phyloP scores from a whole-genome alignment of 2,329 filamentous ascomycete genomes.

The Emergomyces pasteurianus region DNA sequence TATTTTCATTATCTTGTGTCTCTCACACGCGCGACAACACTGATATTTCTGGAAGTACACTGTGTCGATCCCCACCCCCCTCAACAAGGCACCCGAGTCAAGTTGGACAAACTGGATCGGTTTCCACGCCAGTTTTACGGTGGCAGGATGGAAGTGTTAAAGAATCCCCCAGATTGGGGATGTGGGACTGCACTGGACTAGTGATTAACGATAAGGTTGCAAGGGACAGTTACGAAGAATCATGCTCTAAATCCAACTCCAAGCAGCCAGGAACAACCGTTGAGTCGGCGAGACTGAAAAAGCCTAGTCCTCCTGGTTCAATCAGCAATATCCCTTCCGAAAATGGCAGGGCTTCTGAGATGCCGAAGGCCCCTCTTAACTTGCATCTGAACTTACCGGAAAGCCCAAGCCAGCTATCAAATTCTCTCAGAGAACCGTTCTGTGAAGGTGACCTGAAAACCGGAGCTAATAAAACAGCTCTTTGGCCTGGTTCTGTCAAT shows the following conservation, averaged over 20 bases:
- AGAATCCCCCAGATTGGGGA: background rate
- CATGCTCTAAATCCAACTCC: background rate
- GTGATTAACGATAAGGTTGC: background rate
- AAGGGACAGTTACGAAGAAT: too few relatives aligned
- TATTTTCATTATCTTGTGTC: slow-evolving; percentile 3
- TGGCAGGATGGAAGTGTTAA: background rate
- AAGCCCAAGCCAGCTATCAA: background rate
- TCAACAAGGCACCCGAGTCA: background rate
- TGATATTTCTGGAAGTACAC: background rate
- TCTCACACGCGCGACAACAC: background rate
- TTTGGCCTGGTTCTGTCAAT: background rate
- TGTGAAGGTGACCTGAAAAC: background rate
- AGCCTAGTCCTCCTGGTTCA: background rate
- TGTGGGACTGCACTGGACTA: background rate
- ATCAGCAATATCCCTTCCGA: background rate
- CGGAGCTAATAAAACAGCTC: background rate
- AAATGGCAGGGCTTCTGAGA: background rate
- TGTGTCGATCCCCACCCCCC: background rate
- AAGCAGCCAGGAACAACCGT: background rate
- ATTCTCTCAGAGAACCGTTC: background rate
- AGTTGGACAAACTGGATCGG: background rate
- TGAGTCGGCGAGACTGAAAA: background rate
- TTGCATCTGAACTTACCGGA: background rate
- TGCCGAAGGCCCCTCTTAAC: background rate
- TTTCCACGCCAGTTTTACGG: background rate